These are phyloP conservation scores for Botryotinia globosa DNA, from an alignment of 2,329 filamentous ascomycete species.

Conservation along the genomic window DNA sequence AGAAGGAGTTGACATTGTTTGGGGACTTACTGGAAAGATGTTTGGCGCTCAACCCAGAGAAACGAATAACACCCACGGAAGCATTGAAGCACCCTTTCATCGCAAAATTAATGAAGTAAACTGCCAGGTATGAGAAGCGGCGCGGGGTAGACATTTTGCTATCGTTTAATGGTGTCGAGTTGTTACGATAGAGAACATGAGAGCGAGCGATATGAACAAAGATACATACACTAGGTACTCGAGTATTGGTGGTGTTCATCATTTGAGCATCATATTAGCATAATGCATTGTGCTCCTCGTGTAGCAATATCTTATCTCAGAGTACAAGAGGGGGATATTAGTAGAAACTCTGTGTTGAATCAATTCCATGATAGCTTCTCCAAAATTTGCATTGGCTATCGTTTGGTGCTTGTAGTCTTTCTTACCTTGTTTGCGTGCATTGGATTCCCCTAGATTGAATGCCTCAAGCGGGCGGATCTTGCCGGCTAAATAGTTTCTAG, in stretches of 20 bases:
- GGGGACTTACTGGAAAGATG: slow-evolving; percentile 86
- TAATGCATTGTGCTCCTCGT: not conserved
- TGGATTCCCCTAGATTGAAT: not conserved
- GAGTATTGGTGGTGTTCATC: not conserved
- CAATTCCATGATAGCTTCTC: not conserved
- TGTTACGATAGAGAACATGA: not conserved
- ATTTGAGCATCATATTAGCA: not conserved
- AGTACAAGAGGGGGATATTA: not conserved
- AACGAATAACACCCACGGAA: slow-evolving; percentile 81
- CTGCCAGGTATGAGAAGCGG: not conserved
- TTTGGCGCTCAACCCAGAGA: slow-evolving; percentile 85
- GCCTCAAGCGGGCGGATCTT: not conserved
- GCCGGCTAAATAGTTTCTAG: not conserved
- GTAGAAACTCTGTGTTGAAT: not conserved
- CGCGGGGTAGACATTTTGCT: not conserved
- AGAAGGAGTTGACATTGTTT: slow-evolving; percentile 77
- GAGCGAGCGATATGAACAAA: not conserved
- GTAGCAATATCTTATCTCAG: not conserved
- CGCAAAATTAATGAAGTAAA: slow-evolving; percentile 24
- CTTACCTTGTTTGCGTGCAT: not conserved
- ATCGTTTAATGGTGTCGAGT: not conserved
- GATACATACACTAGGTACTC: not conserved
- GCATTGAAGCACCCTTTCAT: slow-evolving; percentile 91
- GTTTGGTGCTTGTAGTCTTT: not conserved
- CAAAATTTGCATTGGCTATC: too few species aligned